Conservation (phyloP, 1,284 basidiomycete species). For the Malassezia caprae region DNA sequence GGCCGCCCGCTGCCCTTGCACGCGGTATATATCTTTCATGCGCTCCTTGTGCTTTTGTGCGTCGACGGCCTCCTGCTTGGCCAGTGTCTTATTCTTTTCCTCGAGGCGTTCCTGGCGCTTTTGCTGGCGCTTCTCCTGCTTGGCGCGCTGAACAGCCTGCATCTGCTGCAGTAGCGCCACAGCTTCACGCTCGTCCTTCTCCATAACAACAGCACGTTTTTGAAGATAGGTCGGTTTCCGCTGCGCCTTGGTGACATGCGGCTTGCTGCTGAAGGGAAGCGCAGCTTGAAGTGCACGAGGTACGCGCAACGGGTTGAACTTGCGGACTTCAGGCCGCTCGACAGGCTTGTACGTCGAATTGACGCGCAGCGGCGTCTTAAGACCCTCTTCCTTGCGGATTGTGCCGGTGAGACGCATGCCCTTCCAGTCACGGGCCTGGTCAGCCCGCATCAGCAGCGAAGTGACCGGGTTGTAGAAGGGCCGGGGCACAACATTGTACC, state of each 20-base stretch:
- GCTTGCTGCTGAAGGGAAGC: slow-evolving; percentile 85
- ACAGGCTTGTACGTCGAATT: slow-evolving; percentile 73
- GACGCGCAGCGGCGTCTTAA: slow-evolving; percentile 67
- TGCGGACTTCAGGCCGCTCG: slow-evolving; percentile 59
- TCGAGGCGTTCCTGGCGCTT: slow-evolving; percentile 24
- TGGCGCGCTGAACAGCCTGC: slow-evolving; percentile 78
- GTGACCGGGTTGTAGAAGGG: slow-evolving; percentile 96
- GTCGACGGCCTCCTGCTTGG: slow-evolving; percentile 22
- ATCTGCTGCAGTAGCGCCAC: slow-evolving; percentile 90
- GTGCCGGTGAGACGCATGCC: slow-evolving; percentile 95
- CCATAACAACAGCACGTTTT: slow-evolving; percentile 69
- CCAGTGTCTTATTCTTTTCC: slow-evolving; percentile 20
- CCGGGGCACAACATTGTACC: slow-evolving; percentile 89
- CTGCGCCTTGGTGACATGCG: slow-evolving; percentile 69
- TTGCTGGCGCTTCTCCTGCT: slow-evolving; percentile 63
- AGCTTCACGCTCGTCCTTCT: slow-evolving; percentile 86
- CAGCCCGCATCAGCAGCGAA: slow-evolving; percentile 65
- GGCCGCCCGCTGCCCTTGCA: slow-evolving; percentile 33
- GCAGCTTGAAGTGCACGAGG: slow-evolving; percentile 78
- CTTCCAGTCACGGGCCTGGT: slow-evolving; percentile 37
- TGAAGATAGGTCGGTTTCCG: slow-evolving; percentile 56
- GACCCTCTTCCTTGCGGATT: slow-evolving; percentile 68
- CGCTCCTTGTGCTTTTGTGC: slow-evolving; percentile 38
- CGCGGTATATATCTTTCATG: slow-evolving; percentile 36
- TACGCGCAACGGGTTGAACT: slow-evolving; percentile 83